Conservation (phyloP, 1,139 yeast genomes). For the Taphrina communis region DNA sequence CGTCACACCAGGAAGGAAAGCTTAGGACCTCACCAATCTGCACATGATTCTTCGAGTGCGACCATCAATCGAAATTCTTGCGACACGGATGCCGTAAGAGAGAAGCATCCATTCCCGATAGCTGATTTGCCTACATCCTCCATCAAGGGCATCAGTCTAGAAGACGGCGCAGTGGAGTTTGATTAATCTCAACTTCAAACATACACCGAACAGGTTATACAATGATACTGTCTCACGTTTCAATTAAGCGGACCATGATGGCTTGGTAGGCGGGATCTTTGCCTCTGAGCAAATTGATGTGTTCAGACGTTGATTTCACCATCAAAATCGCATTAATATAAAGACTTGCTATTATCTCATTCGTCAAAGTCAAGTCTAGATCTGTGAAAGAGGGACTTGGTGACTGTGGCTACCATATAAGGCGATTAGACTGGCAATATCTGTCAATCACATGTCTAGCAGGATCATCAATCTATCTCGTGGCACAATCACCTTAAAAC, state of each 20-base stretch:
- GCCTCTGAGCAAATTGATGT: too few species aligned
- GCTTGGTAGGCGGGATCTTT: too few species aligned
- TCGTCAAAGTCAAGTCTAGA: too few species aligned
- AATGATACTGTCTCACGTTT: too few species aligned
- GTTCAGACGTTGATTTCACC: too few species aligned
- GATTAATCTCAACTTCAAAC: conserved; percentile 1
- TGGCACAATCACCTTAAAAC: not conserved
- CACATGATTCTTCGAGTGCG: not conserved
- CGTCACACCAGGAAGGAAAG: conserved; percentile 26
- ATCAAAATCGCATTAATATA: too few species aligned
- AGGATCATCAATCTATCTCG: not conserved
- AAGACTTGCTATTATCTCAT: too few species aligned
- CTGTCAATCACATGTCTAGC: too few species aligned
- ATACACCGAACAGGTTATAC: not conserved
- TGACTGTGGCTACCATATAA: too few species aligned
- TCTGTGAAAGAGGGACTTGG: too few species aligned
- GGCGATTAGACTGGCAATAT: too few species aligned
- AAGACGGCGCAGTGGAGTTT: conserved; percentile 30
- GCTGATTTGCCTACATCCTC: not conserved
- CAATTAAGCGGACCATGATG: too few species aligned
- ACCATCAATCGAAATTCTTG: not conserved
- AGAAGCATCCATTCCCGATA: not conserved
- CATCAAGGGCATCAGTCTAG: conserved; percentile 29
- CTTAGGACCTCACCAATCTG: conserved; percentile 4
- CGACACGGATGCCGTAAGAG: not conserved